Evolutionary conservation across 257 asterid species (phyloP), one percentile per base, ranked within the genome.

Genomic region (Eucommia ulmoides): DNA sequence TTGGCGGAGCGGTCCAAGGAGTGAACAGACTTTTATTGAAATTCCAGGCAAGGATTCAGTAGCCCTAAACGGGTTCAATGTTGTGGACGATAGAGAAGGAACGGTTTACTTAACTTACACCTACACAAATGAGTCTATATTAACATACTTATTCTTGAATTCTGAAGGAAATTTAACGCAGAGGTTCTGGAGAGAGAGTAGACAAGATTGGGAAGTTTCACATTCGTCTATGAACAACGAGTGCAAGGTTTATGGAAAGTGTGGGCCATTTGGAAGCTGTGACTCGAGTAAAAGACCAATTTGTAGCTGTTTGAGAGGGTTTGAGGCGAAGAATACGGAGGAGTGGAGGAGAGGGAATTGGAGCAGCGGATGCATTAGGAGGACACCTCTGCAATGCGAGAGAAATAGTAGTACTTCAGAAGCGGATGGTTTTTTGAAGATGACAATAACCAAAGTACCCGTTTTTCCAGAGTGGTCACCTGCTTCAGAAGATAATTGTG

Each of bases 231-330:
- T 18, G 17, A 2, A 1, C 12, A 50, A 9, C 2, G 50, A 24
- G 21, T 61, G 65, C 23, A 54, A 55, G 19, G 10, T 41, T 10
- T 64, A 23, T 33, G 75, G 77, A 1, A 49, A 20, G 18, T 81
- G 89, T 19, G 93, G 89, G 7, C 54, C 67, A 3, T 76, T 72
- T 47, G 79, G 89, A n/a, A 61, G 49, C 23, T 82, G 87, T 67
- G 44, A 79, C 57, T 22, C 77, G 0, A 61, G 25, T 26, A 33
- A 1, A 6, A 71, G 74, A 1, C 61, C 74, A 35, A 53, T 70
- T 45, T 84, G 93, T 42, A 45, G 60, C 19, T 84, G 95, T 46
- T 61, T 77, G 69, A 55, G 1, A 38, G 93, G 88, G 3, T 79
- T 79, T 51, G 44, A 58, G 49, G 81, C 83, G 1, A 53, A 3